phyloP scores from a whole-genome alignment of 163 green algal species.

The Scenedesmus sp. region DNA sequence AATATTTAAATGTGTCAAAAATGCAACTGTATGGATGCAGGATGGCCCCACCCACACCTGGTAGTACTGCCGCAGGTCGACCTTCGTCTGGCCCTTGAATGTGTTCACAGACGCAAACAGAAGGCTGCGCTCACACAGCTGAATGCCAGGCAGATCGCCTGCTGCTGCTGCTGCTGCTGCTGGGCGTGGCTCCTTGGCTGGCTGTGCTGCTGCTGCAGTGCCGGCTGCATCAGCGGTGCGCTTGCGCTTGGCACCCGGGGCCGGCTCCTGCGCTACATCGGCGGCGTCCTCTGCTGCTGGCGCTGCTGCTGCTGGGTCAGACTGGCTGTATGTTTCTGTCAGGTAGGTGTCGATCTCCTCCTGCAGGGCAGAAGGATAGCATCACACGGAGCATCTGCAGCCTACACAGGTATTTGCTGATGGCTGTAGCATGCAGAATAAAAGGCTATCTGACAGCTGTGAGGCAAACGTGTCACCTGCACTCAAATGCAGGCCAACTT shows the following conservation, averaged over 20 bases:
- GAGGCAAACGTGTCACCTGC: too few species aligned
- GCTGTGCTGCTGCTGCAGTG: not conserved
- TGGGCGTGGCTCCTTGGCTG: not conserved
- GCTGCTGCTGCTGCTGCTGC: slow-evolving; percentile 1
- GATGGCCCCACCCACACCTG: not conserved
- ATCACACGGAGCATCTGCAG: not conserved
- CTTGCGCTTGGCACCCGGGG: not conserved
- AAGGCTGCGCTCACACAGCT: slow-evolving; percentile 1
- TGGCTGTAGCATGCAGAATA: not conserved
- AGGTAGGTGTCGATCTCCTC: slow-evolving; percentile 10
- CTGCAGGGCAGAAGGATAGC: not conserved
- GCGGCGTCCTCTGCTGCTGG: not conserved
- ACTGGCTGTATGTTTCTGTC: not conserved
- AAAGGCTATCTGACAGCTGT: too few species aligned
- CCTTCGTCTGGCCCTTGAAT: slow-evolving; percentile 50
- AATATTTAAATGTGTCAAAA: too few species aligned
- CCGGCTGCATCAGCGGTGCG: not conserved
- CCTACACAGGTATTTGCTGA: not conserved
- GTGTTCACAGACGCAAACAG: not conserved
- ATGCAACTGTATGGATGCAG: too few species aligned
- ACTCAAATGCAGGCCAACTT: too few species aligned
- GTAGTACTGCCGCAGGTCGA: slow-evolving; percentile 55
- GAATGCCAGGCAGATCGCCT: not conserved
- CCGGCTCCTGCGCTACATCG: not conserved
- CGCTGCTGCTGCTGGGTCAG: not conserved